phyloP scores from a whole-genome alignment of 2,329 filamentous ascomycete species.

The Colletotrichum sp. region DNA sequence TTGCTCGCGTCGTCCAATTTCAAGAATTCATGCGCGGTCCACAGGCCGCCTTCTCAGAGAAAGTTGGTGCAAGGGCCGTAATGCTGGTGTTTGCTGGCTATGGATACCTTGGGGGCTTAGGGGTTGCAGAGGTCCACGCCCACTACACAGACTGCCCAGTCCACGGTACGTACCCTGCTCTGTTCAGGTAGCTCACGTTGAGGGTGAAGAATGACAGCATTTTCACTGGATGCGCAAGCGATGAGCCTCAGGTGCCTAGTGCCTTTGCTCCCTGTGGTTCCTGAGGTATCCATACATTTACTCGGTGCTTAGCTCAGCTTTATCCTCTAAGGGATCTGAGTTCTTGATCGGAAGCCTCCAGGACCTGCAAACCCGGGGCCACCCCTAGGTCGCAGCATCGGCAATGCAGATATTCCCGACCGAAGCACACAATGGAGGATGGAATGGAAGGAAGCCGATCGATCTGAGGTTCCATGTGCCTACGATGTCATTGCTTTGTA shows the following conservation, averaged over 20 bases:
- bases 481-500: neutral
- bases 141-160: neutral
- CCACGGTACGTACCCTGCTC: neutral
- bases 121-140: neutral
- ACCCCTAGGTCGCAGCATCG: neutral
- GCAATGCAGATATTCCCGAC: neutral
- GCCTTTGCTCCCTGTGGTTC: neutral
- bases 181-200: neutral
- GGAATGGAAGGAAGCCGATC: neutral
- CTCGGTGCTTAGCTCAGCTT: neutral
- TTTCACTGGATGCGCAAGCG: neutral
- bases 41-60: constrained; percentile 6
- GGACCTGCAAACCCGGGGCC: neutral
- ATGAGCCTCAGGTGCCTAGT: neutral
- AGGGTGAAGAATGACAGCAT: neutral
- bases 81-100: neutral
- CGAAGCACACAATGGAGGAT: neutral
- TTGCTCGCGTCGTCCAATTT: constrained; percentile 21
- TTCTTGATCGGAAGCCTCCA: neutral
- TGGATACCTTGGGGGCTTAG: neutral
- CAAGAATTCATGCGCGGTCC: constrained; percentile 24
- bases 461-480: neutral
- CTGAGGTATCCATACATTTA: neutral
- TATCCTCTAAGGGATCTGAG: neutral
- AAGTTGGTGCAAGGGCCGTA: constrained; percentile 11